Conservation (phyloP, 495 filamentous ascomycete species). For the Lepidopterella palustris region DNA sequence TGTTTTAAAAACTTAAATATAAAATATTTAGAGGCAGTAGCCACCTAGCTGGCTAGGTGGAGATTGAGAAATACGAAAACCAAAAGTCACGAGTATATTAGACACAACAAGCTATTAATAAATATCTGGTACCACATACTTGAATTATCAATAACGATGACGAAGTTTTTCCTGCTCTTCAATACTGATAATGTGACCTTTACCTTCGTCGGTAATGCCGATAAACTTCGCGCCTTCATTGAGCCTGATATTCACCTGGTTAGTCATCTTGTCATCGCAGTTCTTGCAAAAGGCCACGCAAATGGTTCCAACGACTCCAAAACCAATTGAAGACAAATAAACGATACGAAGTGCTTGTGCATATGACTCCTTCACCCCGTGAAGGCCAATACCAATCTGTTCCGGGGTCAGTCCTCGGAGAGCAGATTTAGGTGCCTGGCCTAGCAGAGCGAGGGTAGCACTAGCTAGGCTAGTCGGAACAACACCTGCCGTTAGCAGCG, state of each 20-base stretch:
- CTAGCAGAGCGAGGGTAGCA: neutral
- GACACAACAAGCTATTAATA: no score
- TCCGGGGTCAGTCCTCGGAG: neutral
- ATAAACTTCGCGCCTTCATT: neutral
- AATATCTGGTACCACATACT: no score
- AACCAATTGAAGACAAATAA: neutral
- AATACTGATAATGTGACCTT: neutral
- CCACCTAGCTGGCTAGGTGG: no score
- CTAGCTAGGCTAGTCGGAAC: neutral
- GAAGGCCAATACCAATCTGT: neutral
- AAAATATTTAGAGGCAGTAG: no score
- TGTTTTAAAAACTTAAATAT: no score
- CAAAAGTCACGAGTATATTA: no score
- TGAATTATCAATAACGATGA: neutral
- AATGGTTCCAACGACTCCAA: neutral
- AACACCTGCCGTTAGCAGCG: neutral
- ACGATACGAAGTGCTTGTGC: neutral
- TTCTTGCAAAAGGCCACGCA: neutral
- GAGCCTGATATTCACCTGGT: neutral
- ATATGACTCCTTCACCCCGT: neutral
- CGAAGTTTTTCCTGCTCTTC: neutral
- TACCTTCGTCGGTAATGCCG: neutral
- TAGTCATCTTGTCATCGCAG: neutral
- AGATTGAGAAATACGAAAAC: no score
- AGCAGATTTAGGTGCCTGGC: neutral